Evolutionary conservation across 768 basidiomycete genomes (phyloP), one percentile per base, ranked within the genome.

Genomic region (Pholiota molesta): DNA sequence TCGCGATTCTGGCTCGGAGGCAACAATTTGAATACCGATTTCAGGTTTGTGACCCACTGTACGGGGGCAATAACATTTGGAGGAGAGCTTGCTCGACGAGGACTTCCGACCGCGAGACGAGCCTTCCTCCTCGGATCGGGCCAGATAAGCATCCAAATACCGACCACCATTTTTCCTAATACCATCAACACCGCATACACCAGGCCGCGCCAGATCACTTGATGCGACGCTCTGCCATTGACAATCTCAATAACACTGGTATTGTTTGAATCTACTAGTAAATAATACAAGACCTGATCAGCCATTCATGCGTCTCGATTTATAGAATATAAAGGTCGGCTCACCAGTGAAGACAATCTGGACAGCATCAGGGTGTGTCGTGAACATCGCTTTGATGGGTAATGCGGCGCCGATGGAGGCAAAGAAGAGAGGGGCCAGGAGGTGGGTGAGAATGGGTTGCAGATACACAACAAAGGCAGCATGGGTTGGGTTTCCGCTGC

Each of bases 341-440:
- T 33, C 31, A 60, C 59, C 29, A 23, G 8, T 47, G 17, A 21
- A 23, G 31, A 29, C 16, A 29, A 55, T 40, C 26, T 54, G 42
- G 21, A 40, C 14, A 26, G 59, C 51, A 39, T 53, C 17, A 35
- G 44, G 49, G 78, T 81, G 68, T 40, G 85, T 81, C 4, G 73
- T 69, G 45, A 78, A 74, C 19, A 81, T 68, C 13, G 77, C 71
- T 8, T 77, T 71, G 51, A 81, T 73, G 1, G 86, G 87, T 52
- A 89, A 80, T 0, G 84, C 77, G 52, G 75, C 78, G 1, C 88
- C 89, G 49, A 90, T 86, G 39, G 85, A 86, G 6, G 82, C 85
- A 63, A 90, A 90, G 77, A 90, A 90, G 2, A 90, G 69, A 1
- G 90, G 89, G 0, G 81, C 78, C 26, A 90, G 74, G 37, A 90